Conservation (phyloP, 306 rosid species). For the Quercus aquifolioides region DNA sequence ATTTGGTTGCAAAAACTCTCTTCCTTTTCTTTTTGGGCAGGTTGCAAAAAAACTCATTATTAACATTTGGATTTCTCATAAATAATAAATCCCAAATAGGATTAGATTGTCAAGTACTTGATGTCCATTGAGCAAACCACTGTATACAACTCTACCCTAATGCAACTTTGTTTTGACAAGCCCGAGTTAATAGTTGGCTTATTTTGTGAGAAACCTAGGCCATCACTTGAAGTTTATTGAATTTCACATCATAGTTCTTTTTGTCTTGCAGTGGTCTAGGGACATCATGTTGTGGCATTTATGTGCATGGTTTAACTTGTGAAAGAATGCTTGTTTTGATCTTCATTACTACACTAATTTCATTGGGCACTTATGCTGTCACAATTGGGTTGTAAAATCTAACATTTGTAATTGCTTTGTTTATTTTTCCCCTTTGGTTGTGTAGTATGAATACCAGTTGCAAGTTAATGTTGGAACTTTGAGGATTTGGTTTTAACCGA, state of each 20-base stretch:
- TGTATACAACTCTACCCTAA: too few relatives aligned
- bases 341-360: neutral
- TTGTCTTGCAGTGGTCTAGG: neutral
- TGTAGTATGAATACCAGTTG: neutral
- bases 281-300: neutral
- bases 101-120: too few relatives aligned
- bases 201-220: too few relatives aligned
- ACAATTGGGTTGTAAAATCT: neutral
- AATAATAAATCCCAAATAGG: too few relatives aligned
- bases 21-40: too few relatives aligned
- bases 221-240: too few relatives aligned
- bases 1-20: too few relatives aligned
- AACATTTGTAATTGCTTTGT: neutral
- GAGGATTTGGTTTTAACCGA: neutral
- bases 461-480: neutral
- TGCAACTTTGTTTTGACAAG: too few relatives aligned
- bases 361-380: neutral
- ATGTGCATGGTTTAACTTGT: neutral
- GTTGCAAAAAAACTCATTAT: too few relatives aligned
- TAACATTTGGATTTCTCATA: too few relatives aligned
- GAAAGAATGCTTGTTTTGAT: neutral
- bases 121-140: too few relatives aligned
- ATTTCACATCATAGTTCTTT: neutral
- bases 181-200: too few relatives aligned
- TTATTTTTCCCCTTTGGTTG: neutral